Evolutionary conservation across 345 rosid genomes (phyloP).

Genomic region (Laguncularia racemosa): DNA sequence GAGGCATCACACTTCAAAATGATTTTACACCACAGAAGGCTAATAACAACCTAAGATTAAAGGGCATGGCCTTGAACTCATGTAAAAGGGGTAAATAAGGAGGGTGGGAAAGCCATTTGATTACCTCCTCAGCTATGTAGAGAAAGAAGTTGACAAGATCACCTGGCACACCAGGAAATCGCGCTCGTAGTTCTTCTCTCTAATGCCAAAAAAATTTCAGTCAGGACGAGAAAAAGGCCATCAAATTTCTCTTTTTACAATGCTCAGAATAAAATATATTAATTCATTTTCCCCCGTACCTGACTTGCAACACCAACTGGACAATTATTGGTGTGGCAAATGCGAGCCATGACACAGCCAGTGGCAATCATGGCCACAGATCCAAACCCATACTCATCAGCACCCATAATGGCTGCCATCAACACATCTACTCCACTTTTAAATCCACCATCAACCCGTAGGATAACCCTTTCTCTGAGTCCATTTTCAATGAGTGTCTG

Average conservation of each 20-base stretch:
- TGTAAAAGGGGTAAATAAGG: background rate
- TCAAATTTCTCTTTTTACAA: no score
- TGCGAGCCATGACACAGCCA: slow-evolving; percentile 99
- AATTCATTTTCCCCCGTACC: slow-evolving; percentile 32
- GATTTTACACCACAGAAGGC: background rate
- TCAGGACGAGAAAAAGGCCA: slow-evolving; percentile 1
- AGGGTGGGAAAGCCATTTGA: slow-evolving; percentile 7
- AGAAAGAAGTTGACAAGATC: slow-evolving; percentile 95
- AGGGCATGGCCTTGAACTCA: background rate
- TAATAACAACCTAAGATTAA: background rate
- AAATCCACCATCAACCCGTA: slow-evolving; percentile 95
- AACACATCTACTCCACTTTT: slow-evolving; percentile 94
- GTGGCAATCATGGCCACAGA: slow-evolving; percentile 99
- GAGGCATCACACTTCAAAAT: no score
- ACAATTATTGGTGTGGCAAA: slow-evolving; percentile 98
- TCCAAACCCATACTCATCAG: slow-evolving; percentile 98
- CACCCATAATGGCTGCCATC: slow-evolving; percentile 96
- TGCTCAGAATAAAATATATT: slow-evolving; percentile 2
- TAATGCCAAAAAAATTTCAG: slow-evolving; percentile 15
- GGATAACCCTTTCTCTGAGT: slow-evolving; percentile 93
- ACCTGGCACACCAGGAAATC: slow-evolving; percentile 99
- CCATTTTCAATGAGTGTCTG: slow-evolving; percentile 93
- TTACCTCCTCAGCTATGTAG: slow-evolving; percentile 98
- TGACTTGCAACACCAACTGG: slow-evolving; percentile 99
- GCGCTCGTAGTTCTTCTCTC: slow-evolving; percentile 97